phyloP scores from a whole-genome alignment of 2,329 filamentous ascomycete species.

The Penicillium sp. region DNA sequence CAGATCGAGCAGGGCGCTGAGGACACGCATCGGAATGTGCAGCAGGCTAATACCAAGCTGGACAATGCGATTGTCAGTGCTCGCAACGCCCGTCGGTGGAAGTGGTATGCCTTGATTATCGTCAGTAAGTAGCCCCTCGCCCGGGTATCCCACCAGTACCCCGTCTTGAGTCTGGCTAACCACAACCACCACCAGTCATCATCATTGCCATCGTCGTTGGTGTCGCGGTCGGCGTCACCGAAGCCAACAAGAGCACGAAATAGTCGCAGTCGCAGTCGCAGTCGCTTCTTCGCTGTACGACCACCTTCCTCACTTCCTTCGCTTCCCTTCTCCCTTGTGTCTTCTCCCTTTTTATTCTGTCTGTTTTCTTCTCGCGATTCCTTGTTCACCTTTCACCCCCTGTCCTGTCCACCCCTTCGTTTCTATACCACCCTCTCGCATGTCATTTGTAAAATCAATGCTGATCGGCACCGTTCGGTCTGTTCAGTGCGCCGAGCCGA shows the following conservation, averaged over 20 bases:
- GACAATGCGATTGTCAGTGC: constrained; percentile 81
- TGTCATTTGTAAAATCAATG: constrained; percentile 32
- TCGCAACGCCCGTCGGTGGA: constrained; percentile 81
- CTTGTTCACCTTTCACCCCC: constrained; percentile 2
- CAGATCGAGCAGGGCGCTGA: constrained; percentile 87
- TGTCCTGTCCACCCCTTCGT: constrained; percentile 17
- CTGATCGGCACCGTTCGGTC: constrained; percentile 16
- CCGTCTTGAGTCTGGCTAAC: no score
- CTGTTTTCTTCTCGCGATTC: background rate
- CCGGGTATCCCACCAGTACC: constrained; percentile 15
- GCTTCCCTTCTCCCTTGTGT: constrained; percentile 3
- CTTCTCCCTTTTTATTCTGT: constrained; percentile 6
- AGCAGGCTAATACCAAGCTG: constrained; percentile 84
- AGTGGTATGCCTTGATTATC: constrained; percentile 93
- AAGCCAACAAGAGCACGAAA: constrained; percentile 30
- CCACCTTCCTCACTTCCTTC: no score
- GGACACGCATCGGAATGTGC: constrained; percentile 81
- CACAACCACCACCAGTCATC: no score
- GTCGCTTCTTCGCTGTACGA: background rate
- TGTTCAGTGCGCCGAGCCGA: constrained; percentile 25
- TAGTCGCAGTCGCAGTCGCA: no score
- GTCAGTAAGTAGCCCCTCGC: constrained; percentile 53
- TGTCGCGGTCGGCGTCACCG: constrained; percentile 54
- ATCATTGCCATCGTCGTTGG: constrained; percentile 60
- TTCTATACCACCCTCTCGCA: constrained; percentile 32